Evolutionary conservation across 306 rosid species (phyloP).

Genomic region (Ochetophila trinervis): DNA sequence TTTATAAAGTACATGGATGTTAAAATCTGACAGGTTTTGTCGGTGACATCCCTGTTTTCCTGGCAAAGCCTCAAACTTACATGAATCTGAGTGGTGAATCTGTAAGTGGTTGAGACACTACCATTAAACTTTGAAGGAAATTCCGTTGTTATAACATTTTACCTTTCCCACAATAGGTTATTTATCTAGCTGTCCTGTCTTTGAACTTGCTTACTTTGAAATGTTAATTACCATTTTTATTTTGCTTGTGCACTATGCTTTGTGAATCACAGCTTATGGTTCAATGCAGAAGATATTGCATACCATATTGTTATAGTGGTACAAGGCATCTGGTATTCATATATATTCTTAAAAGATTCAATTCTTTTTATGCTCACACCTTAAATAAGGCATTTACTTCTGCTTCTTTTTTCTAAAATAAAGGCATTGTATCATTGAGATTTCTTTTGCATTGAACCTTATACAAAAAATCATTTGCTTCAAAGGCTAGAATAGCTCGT

Average conservation of each 20-base stretch:
- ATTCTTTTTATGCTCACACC: background rate
- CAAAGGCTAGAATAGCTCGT: constrained; percentile 1
- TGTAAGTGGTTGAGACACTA: constrained; percentile 43
- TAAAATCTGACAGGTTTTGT: constrained; percentile 56
- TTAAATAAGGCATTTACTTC: background rate
- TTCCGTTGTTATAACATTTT: background rate
- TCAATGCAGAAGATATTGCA: background rate
- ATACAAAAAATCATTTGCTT: constrained; percentile 14
- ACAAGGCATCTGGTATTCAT: background rate
- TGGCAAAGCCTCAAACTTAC: constrained; percentile 96
- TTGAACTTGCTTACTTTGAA: background rate
- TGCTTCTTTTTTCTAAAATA: background rate
- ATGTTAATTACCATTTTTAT: background rate
- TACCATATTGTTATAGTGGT: background rate
- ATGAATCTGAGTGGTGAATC: constrained; percentile 98
- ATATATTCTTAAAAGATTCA: background rate
- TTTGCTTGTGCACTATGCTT: background rate
- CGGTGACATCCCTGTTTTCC: constrained; percentile 72
- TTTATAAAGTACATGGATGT: constrained; percentile 21
- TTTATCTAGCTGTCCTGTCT: background rate
- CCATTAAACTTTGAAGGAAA: background rate
- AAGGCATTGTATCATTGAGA: background rate
- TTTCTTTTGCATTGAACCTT: background rate
- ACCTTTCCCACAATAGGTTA: background rate
- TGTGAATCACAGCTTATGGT: background rate